Conservation (phyloP, 306 rosid genomes). For the Citrullus mucosospermus region DNA sequence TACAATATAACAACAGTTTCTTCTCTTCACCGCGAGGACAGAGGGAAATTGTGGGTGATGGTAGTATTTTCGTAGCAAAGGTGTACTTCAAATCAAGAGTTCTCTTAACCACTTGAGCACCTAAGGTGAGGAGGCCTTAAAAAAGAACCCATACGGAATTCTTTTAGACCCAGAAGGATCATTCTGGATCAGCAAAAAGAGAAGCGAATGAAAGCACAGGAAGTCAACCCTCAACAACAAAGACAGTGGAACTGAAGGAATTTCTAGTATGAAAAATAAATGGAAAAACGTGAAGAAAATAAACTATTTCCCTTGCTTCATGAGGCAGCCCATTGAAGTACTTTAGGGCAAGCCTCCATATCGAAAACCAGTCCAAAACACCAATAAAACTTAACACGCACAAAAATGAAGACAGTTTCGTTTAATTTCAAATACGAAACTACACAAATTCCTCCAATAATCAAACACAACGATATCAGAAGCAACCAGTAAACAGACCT, state of each 20-base stretch:
- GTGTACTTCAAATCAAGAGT: neutral
- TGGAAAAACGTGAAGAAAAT: neutral
- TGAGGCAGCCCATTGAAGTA: neutral
- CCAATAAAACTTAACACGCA: neutral
- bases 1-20: neutral
- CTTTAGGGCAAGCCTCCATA: neutral
- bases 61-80: neutral
- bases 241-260: neutral
- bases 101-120: neutral
- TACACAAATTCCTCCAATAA: neutral
- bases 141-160: neutral
- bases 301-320: neutral
- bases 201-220: neutral
- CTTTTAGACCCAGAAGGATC: neutral
- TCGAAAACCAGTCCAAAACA: neutral
- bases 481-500: neutral
- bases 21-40: neutral
- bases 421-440: neutral
- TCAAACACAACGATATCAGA: neutral
- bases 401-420: neutral
- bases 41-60: neutral
- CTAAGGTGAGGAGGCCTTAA: neutral
- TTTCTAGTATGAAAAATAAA: neutral
- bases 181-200: neutral
- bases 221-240: neutral